Evolutionary conservation across 306 rosid genomes (phyloP).

Genomic region (Trichosanthes cucumerina): DNA sequence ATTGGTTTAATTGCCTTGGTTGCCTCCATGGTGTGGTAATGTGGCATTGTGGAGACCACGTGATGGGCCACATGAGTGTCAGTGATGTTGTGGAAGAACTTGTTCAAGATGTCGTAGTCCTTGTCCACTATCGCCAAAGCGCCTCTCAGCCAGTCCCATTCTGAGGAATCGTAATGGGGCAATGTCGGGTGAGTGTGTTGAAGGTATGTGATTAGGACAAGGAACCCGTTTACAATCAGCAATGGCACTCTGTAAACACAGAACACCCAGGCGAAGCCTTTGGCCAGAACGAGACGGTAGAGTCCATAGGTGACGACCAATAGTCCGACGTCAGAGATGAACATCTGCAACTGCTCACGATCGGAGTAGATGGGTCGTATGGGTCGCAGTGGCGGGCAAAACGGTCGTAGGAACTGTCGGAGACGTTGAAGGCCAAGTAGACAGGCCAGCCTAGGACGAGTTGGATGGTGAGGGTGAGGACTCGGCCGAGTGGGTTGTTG

Average conservation of each 20-base stretch:
- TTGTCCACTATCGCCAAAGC: constrained; percentile 87
- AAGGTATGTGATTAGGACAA: constrained; percentile 79
- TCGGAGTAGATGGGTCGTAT: constrained; percentile 50
- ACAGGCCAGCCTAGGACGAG: constrained; percentile 74
- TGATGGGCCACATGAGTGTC: constrained; percentile 97
- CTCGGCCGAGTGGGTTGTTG: constrained; percentile 73
- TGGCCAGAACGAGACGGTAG: constrained; percentile 39
- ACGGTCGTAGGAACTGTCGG: constrained; percentile 42
- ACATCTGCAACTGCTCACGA: constrained; percentile 66
- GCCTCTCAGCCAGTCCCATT: constrained; percentile 96
- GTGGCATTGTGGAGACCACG: constrained; percentile 86
- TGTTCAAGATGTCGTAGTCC: constrained; percentile 80
- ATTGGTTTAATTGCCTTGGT: constrained; percentile 66
- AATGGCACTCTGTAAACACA: constrained; percentile 74
- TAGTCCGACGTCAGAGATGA: constrained; percentile 44
- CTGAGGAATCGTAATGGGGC: constrained; percentile 76
- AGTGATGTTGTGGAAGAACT: constrained; percentile 87
- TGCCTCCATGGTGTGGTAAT: constrained; percentile 81
- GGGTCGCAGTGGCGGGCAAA: constrained; percentile 88
- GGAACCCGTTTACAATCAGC: constrained; percentile 65
- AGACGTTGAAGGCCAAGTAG: constrained; percentile 61
- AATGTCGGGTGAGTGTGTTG: constrained; percentile 90
- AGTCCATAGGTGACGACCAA: constrained; percentile 40
- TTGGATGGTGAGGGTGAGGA: constrained; percentile 33
- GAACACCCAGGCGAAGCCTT: constrained; percentile 70